Evolutionary conservation across 2,329 filamentous ascomycete species (phyloP), one percentile per base, ranked within the genome.

Genomic region (Clarireedia paspali): DNA sequence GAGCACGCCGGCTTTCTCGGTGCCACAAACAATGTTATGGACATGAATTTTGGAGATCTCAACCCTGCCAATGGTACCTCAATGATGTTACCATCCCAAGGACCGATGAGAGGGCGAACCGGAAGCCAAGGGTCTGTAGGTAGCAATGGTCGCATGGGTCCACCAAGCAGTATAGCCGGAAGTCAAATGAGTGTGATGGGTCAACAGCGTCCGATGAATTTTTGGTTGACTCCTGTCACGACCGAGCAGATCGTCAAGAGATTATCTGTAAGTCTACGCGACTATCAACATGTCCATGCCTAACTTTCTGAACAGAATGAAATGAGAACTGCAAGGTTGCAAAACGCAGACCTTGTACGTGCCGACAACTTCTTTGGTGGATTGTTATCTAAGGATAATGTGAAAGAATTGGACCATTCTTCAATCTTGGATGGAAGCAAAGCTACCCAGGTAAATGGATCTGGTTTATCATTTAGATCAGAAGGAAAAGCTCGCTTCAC

Each of bases 221-320:
- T 91, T 65, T 95, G 90, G 84, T 77, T 95, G 55, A 89, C 89
- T 6, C 90, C 91, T 0, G 85, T 96, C 61, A 95, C 90, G 6
- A 94, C 95, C 45, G 94, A 99, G 69, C 89, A 95, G 64, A 91
- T 99, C 56, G 87, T 96, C 40, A 96, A 96, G 69, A 85, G 84
- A 68, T 59, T 67, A n/a, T 67, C 66, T 23, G 63, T 67, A 65
- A 57, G 63, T 56, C 6, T 12, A n/a, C 20, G 10, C n/a, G 14
- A 36, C 42, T 17, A 63, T 14, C 45, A 20, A 20, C 4, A 12
- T 51, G 5, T 34, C 30, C 27, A 3, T 39, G 53, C 59, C 61
- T 66, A 67, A 68, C 67, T 60, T 44, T 40, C 49, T 30, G 34
- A 58, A 7, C 36, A 96, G 91, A 81, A 83, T 66, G 94, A 99